Conservation (phyloP, 1,284 basidiomycete species). For the Trametes pubescens region DNA sequence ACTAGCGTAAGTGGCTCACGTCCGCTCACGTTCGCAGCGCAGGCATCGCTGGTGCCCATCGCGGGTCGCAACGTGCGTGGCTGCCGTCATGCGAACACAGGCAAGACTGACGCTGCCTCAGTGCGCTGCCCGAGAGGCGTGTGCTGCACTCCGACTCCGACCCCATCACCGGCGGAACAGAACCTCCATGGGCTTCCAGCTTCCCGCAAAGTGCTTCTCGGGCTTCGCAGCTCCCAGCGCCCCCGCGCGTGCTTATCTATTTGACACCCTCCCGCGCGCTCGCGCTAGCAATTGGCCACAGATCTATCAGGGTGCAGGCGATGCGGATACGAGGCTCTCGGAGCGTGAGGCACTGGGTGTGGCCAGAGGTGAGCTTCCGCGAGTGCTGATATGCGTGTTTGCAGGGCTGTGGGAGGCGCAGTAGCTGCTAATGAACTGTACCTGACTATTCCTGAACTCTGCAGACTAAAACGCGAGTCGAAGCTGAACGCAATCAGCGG, state of each 20-base stretch:
- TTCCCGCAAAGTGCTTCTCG: constrained; percentile 21
- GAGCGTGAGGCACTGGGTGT: constrained; percentile 1
- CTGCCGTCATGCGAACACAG: background rate
- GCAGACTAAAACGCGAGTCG: background rate
- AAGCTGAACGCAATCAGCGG: constrained; percentile 17
- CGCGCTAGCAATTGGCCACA: constrained; percentile 4
- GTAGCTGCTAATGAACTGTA: constrained; percentile 1
- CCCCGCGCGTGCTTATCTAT: constrained; percentile 14
- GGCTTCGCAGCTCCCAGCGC: constrained; percentile 17
- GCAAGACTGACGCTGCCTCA: background rate
- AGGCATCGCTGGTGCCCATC: background rate
- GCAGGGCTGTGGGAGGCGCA: constrained; percentile 13
- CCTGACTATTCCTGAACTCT: constrained; percentile 12
- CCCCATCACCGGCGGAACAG: constrained; percentile 21
- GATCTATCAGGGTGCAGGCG: constrained; percentile 7
- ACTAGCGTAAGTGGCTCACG: constrained; percentile 8
- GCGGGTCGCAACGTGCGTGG: constrained; percentile 16
- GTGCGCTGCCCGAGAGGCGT: background rate
- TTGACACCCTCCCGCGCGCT: constrained; percentile 3
- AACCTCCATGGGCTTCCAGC: background rate
- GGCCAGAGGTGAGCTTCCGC: background rate
- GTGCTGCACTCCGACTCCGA: constrained; percentile 14
- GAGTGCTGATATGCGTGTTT: constrained; percentile 4
- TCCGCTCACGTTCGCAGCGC: background rate
- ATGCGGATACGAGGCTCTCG: constrained; percentile 18